Percentiles rank a stretch among this genome's conserved stretches.
phyloP scores from a whole-genome alignment of 345 rosid species.

The Melastoma malabathricum region DNA sequence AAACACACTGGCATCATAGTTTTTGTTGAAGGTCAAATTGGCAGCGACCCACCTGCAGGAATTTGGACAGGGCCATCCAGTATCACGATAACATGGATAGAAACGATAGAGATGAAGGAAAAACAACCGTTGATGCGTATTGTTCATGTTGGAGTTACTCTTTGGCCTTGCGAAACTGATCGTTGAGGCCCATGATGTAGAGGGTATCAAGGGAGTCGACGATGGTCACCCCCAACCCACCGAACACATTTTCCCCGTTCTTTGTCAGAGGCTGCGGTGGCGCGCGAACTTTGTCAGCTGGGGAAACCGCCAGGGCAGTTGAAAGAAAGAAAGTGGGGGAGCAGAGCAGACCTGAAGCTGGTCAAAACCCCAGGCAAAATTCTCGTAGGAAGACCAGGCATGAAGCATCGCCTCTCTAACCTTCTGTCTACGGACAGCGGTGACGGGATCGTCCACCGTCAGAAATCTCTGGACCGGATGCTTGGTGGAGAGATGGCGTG shows the following conservation, averaged over 20 bases:
- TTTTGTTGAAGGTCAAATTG: slow-evolving; percentile 75
- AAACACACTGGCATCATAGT: slow-evolving; percentile 79
- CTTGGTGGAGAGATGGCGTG: slow-evolving; percentile 2
- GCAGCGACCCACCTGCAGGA: slow-evolving; percentile 94
- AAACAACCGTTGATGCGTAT: too few species aligned
- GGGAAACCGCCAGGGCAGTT: background rate
- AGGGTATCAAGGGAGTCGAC: slow-evolving; percentile 32
- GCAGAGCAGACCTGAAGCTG: slow-evolving; percentile 26
- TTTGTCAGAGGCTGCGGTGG: slow-evolving; percentile 27
- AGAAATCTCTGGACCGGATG: too few species aligned
- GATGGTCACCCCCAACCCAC: slow-evolving; percentile 39
- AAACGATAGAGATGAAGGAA: too few species aligned
- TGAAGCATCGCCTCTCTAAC: slow-evolving; percentile 40
- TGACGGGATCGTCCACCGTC: slow-evolving; percentile 13
- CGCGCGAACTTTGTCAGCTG: background rate
- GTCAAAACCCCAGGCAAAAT: slow-evolving; percentile 41
- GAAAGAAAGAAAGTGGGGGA: background rate
- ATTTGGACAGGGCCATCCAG: too few species aligned
- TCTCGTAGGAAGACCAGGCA: slow-evolving; percentile 42
- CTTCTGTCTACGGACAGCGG: slow-evolving; percentile 19
- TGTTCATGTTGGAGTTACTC: slow-evolving; percentile 11
- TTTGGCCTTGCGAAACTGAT: slow-evolving; percentile 31
- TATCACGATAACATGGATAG: too few species aligned
- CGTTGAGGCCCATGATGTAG: slow-evolving; percentile 32
- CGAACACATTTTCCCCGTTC: slow-evolving; percentile 31